Percentiles rank a stretch among this genome's conserved stretches.
Evolutionary conservation across 1,284 basidiomycete genomes (phyloP).

Genomic region (Ganoderma sinense): DNA sequence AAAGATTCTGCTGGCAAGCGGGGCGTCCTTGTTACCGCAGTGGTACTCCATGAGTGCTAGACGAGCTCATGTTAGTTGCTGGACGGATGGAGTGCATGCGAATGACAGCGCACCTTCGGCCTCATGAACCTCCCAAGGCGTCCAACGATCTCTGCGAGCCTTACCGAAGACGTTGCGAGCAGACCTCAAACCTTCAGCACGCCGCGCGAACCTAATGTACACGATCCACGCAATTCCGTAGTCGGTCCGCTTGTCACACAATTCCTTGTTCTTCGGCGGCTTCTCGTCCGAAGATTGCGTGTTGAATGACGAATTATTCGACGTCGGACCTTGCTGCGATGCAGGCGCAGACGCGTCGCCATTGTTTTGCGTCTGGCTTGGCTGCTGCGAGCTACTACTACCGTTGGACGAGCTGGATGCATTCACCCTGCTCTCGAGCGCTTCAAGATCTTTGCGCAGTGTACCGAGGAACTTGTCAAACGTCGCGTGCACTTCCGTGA

Average conservation of each 20-base stretch:
- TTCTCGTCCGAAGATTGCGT: constrained; percentile 55
- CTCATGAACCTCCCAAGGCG: constrained; percentile 95
- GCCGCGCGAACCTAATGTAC: constrained; percentile 92
- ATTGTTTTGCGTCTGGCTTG: constrained; percentile 10
- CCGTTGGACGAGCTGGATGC: constrained; percentile 50
- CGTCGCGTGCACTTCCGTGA: constrained; percentile 69
- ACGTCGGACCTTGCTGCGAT: constrained; percentile 25
- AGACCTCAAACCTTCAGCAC: constrained; percentile 86
- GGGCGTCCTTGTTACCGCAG: constrained; percentile 81
- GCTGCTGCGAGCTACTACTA: constrained; percentile 33
- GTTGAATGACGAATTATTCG: constrained; percentile 47
- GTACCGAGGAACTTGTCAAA: constrained; percentile 78
- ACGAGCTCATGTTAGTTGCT: constrained; percentile 8
- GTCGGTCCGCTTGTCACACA: constrained; percentile 69
- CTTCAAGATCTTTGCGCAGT: constrained; percentile 79
- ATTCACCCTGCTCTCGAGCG: constrained; percentile 61
- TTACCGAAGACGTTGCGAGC: constrained; percentile 85
- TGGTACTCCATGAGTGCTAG: constrained; percentile 96
- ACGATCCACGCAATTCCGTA: constrained; percentile 80
- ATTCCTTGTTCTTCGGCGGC: constrained; percentile 56
- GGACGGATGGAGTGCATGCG: constrained; percentile 9
- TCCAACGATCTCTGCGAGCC: constrained; percentile 86
- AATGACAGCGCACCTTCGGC: constrained; percentile 72
- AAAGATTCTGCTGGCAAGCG: constrained; percentile 91
- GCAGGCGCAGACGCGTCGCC: neutral